Conservation (phyloP, 139 green algal genomes). For the Coelastrella sp. region DNA sequence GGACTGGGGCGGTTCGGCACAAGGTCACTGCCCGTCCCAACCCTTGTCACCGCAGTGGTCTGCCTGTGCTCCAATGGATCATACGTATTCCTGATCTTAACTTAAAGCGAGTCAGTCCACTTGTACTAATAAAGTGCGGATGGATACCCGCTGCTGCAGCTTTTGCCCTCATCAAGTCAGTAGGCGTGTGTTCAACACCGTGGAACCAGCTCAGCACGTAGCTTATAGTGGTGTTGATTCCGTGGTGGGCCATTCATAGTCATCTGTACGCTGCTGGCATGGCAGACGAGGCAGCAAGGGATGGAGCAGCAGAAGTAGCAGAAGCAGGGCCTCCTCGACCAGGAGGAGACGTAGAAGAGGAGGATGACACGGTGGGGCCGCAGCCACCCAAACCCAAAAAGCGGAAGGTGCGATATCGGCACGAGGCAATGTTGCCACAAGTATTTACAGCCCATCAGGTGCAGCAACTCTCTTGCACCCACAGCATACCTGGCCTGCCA, state of each 20-base stretch:
- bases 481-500: background rate
- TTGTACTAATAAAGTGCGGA: too few species aligned
- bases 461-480: background rate
- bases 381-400: conserved; percentile 68
- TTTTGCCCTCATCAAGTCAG: too few species aligned
- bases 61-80: too few species aligned
- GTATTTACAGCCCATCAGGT: too few species aligned
- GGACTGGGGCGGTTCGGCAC: too few species aligned
- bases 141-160: too few species aligned
- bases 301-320: conserved; percentile 23
- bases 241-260: background rate
- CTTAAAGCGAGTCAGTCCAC: too few species aligned
- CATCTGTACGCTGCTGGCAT: background rate
- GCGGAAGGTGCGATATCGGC: conserved; percentile 57
- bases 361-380: conserved; percentile 58
- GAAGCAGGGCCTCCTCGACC: conserved; percentile 6
- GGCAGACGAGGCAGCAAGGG: background rate
- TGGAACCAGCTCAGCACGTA: background rate
- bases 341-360: conserved; percentile 40
- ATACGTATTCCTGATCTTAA: too few species aligned
- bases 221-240: background rate
- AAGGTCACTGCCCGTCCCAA: too few species aligned
- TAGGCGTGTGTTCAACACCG: background rate
- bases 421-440: background rate
- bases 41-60: too few species aligned